Evolutionary conservation across 352 stramenopile species (phyloP), one percentile per base, ranked within the genome.

Genomic region (Sclerospora graminicola): DNA sequence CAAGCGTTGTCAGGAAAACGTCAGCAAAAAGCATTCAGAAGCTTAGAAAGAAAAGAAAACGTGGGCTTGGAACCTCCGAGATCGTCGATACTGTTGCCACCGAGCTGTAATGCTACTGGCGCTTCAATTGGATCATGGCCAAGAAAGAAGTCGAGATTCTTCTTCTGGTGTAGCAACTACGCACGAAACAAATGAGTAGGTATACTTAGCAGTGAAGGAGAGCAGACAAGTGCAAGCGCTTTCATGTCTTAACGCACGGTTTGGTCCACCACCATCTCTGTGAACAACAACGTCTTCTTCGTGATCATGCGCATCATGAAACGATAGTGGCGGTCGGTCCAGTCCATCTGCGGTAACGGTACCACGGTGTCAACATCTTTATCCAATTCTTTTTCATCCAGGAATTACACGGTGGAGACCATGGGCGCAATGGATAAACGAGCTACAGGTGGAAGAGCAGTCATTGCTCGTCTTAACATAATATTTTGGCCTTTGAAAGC

Each of bases 211-310:
- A 33, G 28, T 13, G 9, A 3, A 33, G 13, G 2, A 15, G 28
- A 33, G 13, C 13, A 9, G 9, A 33, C 28, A 33, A 28, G 16
- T 13, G 8, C 20, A 54, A 8, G 10, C 8, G 6, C 23, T 19
- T 26, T 14, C 11, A 13, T 21, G n/a, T n/a, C 28, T 18, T 13
- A 28, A 56, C 67, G 35, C 31, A 99, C 78, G 9, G 95, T 98
- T 53, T 97, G 88, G 33, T 96, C 90, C 29, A 98, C 92, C 15
- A 99, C 82, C 97, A 99, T 99, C 73, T 99, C 96, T 8, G 92
- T 98, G 64, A 96, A 99, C 13, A 99, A 61, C 26, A 97, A 57
- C 15, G 94, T 98, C 33, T 69, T 61, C 44, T 84, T 79, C 5
- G 93, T 97, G 54, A 98, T 82, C 26, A 97, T 76, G 8, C 94